A percentile compares a stretch with the other conserved stretches of the same genome.
Conservation (phyloP, 2,329 filamentous ascomycete species). For the Tolypocladium endophyticum region DNA sequence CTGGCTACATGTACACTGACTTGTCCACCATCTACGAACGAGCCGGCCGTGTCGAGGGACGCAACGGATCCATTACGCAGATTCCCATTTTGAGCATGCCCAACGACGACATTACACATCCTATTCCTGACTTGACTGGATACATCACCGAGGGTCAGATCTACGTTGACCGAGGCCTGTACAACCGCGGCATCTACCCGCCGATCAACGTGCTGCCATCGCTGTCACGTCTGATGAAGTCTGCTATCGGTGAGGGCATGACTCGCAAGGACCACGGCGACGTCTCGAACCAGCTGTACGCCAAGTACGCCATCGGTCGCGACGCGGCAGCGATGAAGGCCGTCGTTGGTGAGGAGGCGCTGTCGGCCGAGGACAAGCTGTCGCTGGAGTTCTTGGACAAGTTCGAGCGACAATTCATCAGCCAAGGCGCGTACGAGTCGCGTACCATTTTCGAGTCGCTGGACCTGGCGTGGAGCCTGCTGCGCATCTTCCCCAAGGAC, state of each 20-base stretch:
- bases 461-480: slow-evolving; percentile 90
- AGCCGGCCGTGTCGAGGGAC: slow-evolving; percentile 91
- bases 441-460: slow-evolving; percentile 87
- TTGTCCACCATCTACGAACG: slow-evolving; percentile 99
- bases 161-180: slow-evolving; percentile 83
- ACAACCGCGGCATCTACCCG: slow-evolving; percentile 97
- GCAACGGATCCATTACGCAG: slow-evolving; percentile 97
- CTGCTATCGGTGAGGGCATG: slow-evolving; percentile 93
- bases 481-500: slow-evolving; percentile 97
- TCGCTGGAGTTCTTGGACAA: slow-evolving; percentile 97
- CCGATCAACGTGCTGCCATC: slow-evolving; percentile 98
- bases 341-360: slow-evolving; percentile 93
- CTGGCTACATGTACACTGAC: slow-evolving; percentile 99
- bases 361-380: slow-evolving; percentile 93
- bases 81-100: slow-evolving; percentile 99
- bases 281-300: slow-evolving; percentile 98
- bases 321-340: slow-evolving; percentile 99
- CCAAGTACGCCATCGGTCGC: slow-evolving; percentile 98
- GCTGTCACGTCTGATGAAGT: slow-evolving; percentile 99
- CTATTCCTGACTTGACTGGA: slow-evolving; percentile 95
- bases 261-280: slow-evolving; percentile 95
- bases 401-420: slow-evolving; percentile 92
- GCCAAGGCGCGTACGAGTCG: slow-evolving; percentile 84
- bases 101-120: slow-evolving; percentile 99
- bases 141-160: slow-evolving; percentile 99